Base-by-base conservation (phyloP, 164 flowering plant genomes). In the Piper longum region DNA sequence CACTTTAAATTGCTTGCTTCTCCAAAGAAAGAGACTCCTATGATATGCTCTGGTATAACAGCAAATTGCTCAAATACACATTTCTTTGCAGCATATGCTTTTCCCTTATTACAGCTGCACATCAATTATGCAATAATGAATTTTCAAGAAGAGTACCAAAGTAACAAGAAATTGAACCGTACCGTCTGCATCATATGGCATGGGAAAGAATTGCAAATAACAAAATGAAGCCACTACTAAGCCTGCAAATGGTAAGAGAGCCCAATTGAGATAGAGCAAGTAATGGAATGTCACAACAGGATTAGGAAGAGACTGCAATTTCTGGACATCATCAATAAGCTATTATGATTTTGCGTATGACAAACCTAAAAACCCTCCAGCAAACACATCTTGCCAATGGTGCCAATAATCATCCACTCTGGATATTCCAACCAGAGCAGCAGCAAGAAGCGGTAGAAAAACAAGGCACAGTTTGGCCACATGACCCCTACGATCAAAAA, bases 351-450 rank as follows among this genome's bases (percentile, higher is more conserved):
- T 26, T 26, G 36, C 36, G 36, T 26, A 26, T 26, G 36, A 69
- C 77, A 56, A 44, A 87, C 93, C 93, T 75, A 87, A 16, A 3
- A 85, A 77, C 60, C 82, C 87, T 65, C 90, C 93, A 41, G 87
- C 87, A 79, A 85, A 83, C 43, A 87, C 93, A 74, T 87, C 93
- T 69, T 80, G 80, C 93, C 90, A 85, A 54, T 87, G 93, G 74
- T 87, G 93, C 93, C 90, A 76, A 69, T 87, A 85, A 74, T 87
- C 93, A 72, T 87, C 90, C 55, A 87, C 84, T 62, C 90, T 77
- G 63, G 93, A 85, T 69, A 83, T 69, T 36, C 80, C 93, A 66
- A 87, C 85, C 42, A 87, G 85, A 19, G 80, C 67, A 48, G 93
- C 89, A 66, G 64, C 54, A 4, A 87, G 78, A 40, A 87, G 70